Evolutionary conservation across 768 basidiomycete species (phyloP), one percentile per base, ranked within the genome.

Genomic region (Dictyophora rubrovolvata): DNA sequence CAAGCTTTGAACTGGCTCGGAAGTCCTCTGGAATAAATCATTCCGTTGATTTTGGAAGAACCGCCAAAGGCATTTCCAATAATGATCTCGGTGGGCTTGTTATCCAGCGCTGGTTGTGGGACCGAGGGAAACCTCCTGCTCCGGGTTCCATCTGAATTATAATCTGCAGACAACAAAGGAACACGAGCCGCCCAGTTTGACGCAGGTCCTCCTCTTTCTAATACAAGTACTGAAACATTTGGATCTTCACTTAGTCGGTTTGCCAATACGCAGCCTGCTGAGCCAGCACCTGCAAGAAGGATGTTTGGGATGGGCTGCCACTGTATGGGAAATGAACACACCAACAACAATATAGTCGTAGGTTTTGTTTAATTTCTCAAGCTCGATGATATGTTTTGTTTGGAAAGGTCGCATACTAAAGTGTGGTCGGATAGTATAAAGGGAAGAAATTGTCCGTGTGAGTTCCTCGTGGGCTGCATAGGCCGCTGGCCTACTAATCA

Each of bases 251-350:
- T 77, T 7, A 86, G 67, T 14, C 84, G 74, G 4, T 80, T 71
- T 9, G 82, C 83, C 10, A 85, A 71, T 10, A 79, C 82, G 64
- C 82, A 84, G 12, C 84, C 84, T 1, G 82, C 76, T 14, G 81
- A 84, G 8, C 84, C 83, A 14, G 53, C 54, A n/a, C 18, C 18
- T 48, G n/a, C n/a, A n/a, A n/a, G n/a, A n/a, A n/a, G n/a, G n/a
- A n/a, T n/a, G n/a, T n/a, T n/a, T n/a, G n/a, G n/a, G n/a, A n/a
- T n/a, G n/a, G n/a, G n/a, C n/a, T n/a, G n/a, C n/a, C n/a, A n/a
- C n/a, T n/a, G n/a, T n/a, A n/a, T n/a, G n/a, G n/a, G n/a, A n/a
- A n/a, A n/a, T n/a, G n/a, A n/a, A n/a, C n/a, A n/a, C n/a, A n/a
- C n/a, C n/a, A n/a, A n/a, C n/a, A n/a, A n/a, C n/a, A n/a, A n/a